phyloP scores from a whole-genome alignment of 2,329 filamentous ascomycete genomes.

The Rutstroemia sp. region DNA sequence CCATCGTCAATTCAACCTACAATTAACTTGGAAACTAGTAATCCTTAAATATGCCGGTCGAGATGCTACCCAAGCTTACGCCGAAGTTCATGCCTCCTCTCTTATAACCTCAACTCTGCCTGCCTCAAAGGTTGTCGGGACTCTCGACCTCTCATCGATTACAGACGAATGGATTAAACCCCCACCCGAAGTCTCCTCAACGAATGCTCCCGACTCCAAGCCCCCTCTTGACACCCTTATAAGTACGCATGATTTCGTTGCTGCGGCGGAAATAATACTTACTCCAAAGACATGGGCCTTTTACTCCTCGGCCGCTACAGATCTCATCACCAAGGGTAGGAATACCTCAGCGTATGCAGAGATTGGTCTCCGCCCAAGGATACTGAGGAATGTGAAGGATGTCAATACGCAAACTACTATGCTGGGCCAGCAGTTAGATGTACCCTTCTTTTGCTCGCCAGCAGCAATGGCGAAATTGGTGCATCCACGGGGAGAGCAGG shows the following conservation, averaged over 20 bases:
- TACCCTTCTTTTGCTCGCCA: slow-evolving; percentile 57
- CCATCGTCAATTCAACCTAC: neutral
- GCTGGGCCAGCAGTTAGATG: slow-evolving; percentile 42
- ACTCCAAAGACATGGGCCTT: slow-evolving; percentile 63
- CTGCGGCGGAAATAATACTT: slow-evolving; percentile 46
- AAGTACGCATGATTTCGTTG: slow-evolving; percentile 53
- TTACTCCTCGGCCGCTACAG: slow-evolving; percentile 59
- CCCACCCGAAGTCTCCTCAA: slow-evolving; percentile 27
- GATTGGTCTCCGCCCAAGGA: slow-evolving; percentile 52
- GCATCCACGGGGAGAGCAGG: slow-evolving; percentile 57
- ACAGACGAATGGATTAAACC: slow-evolving; percentile 40
- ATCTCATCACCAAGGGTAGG: slow-evolving; percentile 55
- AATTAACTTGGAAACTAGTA: slow-evolving; percentile 27
- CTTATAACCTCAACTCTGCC: slow-evolving; percentile 38
- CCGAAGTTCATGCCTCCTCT: slow-evolving; percentile 42
- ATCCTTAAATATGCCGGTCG: slow-evolving; percentile 44
- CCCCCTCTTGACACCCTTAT: slow-evolving; percentile 45
- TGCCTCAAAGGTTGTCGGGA: slow-evolving; percentile 40
- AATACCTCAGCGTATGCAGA: slow-evolving; percentile 48
- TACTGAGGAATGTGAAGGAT: slow-evolving; percentile 47
- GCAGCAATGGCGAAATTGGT: slow-evolving; percentile 57
- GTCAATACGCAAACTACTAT: slow-evolving; percentile 46
- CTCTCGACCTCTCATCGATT: slow-evolving; percentile 41
- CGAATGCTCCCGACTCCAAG: slow-evolving; percentile 17
- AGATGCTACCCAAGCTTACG: slow-evolving; percentile 47